Base-by-base conservation (phyloP, 345 rosid species). In the Eutrema yunnanense region DNA sequence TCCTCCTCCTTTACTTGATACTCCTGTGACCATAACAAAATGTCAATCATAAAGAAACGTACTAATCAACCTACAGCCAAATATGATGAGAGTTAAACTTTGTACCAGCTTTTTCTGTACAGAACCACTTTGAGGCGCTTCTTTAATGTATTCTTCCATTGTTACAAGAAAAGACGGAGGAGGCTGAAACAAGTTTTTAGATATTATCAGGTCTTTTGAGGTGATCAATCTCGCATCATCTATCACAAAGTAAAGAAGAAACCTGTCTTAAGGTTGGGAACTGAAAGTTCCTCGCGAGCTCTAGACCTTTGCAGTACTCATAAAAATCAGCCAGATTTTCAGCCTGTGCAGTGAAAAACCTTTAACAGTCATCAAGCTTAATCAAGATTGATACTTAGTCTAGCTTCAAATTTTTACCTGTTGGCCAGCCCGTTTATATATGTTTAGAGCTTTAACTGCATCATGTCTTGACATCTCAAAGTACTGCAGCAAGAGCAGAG, bases 71-170 rank as follows among this genome's bases (percentile, higher is more conserved):
- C 55, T 53, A 38, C 33, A 46, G 62, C 53, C 43, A 30, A 40
- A 33, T 63, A 49, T 13, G 34, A 4, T 72, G 62, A 44, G 37
- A 14, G 26, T 26, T 4, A 27, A 42, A 65, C 19, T 40, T 7
- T 9, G 3, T 81, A 96, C 99, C 99, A 88, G 95, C 74, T 85
- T 92, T 80, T 90, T 96, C 70, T 78, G 85, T 61, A 71, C 79
- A 51, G 84, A 76, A 55, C 88, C 88, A 78, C 62, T 56, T 64
- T 85, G 84, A 66, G 97, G 96, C 32, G 97, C 91, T 52, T 92
- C 99, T 78, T 74, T 86, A 30, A 90, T 86, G 67, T 90, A 96
- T 41, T 96, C 99, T 84, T 96, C 99, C 99, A 96, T 96, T 60
- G 97, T 84, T 90, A 83, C 88, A 30, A 92, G 84, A 78, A 96